A percentile compares a stretch with the other conserved stretches of the same genome.
Evolutionary conservation across 148 eudicot species (phyloP).

Genomic region (Vaccinium corymbosum): DNA sequence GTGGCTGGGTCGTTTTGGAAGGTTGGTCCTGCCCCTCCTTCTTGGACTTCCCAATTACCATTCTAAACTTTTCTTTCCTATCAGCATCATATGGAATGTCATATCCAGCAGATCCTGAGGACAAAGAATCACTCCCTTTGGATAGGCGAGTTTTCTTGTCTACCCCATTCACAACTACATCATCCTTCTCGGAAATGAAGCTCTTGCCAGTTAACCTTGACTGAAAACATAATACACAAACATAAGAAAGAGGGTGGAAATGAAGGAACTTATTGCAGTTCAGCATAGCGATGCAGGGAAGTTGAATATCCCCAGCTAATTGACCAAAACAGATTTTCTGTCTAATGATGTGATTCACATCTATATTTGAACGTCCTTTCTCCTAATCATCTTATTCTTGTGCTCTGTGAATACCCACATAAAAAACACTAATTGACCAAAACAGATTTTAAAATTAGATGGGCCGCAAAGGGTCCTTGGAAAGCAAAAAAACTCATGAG

Average conservation of each 20-base stretch:
- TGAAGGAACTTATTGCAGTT: slow-evolving; percentile 5
- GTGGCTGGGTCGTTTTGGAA: slow-evolving; percentile 44
- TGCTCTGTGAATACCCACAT: neutral
- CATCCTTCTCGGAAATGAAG: slow-evolving; percentile 39
- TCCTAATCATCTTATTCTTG: too few relatives aligned
- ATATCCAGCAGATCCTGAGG: slow-evolving; percentile 25
- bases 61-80: slow-evolving; percentile 85
- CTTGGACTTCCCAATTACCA: slow-evolving; percentile 76
- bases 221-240: slow-evolving; percentile 34
- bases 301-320: neutral
- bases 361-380: too few relatives aligned
- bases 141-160: slow-evolving; percentile 33
- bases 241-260: neutral
- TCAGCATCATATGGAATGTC: slow-evolving; percentile 61
- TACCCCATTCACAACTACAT: slow-evolving; percentile 22
- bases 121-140: slow-evolving; percentile 31
- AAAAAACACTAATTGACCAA: neutral
- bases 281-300: neutral
- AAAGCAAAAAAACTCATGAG: neutral
- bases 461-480: neutral
- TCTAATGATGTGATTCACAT: too few relatives aligned
- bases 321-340: too few relatives aligned
- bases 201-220: slow-evolving; percentile 52
- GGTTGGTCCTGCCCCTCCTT: slow-evolving; percentile 60
- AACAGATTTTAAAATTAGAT: neutral